Conservation (phyloP, 1,139 yeast genomes). For the Taphrina deformans region DNA sequence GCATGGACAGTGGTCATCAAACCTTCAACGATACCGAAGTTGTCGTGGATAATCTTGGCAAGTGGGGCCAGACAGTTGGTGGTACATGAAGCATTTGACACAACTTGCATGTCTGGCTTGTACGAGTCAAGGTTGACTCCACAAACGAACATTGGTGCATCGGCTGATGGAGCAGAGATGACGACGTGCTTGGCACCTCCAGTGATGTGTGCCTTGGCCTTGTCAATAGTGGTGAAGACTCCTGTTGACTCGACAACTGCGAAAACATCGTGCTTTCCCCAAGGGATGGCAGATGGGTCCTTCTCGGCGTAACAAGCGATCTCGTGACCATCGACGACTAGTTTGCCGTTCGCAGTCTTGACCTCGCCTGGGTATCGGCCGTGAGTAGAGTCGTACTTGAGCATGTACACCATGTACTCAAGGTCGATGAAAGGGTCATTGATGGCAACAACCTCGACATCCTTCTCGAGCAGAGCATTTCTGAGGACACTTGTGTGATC, state of each 20-base stretch:
- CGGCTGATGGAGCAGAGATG: conserved; percentile 84
- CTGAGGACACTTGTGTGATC: conserved; percentile 52
- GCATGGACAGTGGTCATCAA: conserved; percentile 90
- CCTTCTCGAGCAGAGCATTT: conserved; percentile 68
- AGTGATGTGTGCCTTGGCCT: conserved; percentile 75
- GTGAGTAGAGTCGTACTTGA: conserved; percentile 86
- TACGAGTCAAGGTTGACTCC: conserved; percentile 79
- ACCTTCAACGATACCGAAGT: conserved; percentile 80
- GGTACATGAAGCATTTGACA: conserved; percentile 87
- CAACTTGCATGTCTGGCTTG: conserved; percentile 67
- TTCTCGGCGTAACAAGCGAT: conserved; percentile 71
- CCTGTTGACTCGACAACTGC: conserved; percentile 86
- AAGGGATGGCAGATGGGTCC: conserved; percentile 77
- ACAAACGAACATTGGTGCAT: conserved; percentile 85
- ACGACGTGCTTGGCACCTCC: conserved; percentile 90
- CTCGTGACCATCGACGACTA: conserved; percentile 67
- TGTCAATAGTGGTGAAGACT: conserved; percentile 75
- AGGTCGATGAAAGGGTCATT: conserved; percentile 82
- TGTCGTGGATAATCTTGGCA: conserved; percentile 78
- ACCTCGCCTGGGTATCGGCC: conserved; percentile 73
- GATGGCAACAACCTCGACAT: conserved; percentile 73
- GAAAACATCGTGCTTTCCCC: conserved; percentile 73
- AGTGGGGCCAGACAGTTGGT: conserved; percentile 89
- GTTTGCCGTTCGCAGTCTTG: conserved; percentile 55
- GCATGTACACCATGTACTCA: conserved; percentile 83